phyloP scores from a whole-genome alignment of 495 filamentous ascomycete species.

The Penicillium samsonianum region DNA sequence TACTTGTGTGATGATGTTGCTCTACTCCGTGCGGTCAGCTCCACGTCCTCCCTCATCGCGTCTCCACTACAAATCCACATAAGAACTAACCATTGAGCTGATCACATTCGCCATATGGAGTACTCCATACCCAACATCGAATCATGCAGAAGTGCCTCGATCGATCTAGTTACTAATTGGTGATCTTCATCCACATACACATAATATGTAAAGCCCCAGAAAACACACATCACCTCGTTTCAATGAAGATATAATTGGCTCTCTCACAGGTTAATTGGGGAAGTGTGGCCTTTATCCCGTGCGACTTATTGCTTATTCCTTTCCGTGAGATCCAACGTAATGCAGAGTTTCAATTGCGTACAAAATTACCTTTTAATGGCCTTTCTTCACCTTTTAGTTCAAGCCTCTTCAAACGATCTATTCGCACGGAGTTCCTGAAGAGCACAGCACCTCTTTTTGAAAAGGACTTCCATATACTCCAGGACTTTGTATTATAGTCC shows the following conservation, averaged over 20 bases:
- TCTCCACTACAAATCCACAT: slow-evolving; percentile 6
- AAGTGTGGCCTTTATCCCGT: neutral
- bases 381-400: neutral
- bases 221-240: neutral
- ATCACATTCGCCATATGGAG: neutral
- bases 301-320: slow-evolving; percentile 8
- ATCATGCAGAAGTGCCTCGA: slow-evolving; percentile 6
- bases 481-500: slow-evolving; percentile 1
- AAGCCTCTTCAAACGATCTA: slow-evolving; percentile 1
- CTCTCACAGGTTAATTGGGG: neutral
- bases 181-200: neutral
- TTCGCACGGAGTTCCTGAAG: neutral
- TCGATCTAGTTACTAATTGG: neutral
- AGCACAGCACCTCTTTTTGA: neutral
- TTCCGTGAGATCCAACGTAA: slow-evolving; percentile 11
- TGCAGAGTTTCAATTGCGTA: slow-evolving; percentile 12
- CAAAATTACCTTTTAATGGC: neutral
- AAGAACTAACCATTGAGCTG: neutral
- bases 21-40: slow-evolving; percentile 2
- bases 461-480: neutral
- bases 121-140: neutral
- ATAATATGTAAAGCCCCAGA: neutral
- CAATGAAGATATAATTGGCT: slow-evolving; percentile 3
- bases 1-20: slow-evolving; percentile 2
- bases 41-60: neutral